phyloP scores from a whole-genome alignment of 1,284 basidiomycete species.

The Irpex sp. region DNA sequence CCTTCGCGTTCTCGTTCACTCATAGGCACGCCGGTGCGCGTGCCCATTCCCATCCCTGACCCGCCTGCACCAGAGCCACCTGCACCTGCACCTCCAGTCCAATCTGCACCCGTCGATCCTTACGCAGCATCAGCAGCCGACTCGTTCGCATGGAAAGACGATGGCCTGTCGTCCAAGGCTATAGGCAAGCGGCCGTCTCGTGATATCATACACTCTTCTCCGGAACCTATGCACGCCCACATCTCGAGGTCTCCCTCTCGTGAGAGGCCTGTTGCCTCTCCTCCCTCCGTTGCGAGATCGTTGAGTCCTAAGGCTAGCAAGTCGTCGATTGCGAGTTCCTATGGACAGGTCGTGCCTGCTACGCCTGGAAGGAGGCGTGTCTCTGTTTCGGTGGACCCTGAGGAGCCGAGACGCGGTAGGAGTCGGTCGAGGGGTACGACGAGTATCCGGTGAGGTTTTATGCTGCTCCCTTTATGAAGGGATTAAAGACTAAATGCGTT shows the following conservation, averaged over 20 bases:
- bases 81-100: not conserved
- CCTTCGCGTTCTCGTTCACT: not conserved
- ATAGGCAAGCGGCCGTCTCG: not conserved
- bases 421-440: conserved; percentile 16
- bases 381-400: conserved; percentile 17
- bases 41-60: not conserved
- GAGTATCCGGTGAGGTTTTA: conserved; percentile 30
- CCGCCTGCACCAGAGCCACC: not conserved
- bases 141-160: conserved; percentile 23
- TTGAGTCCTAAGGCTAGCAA: conserved; percentile 25
- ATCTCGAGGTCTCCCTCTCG: conserved; percentile 3
- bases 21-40: not conserved
- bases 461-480: not conserved
- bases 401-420: conserved; percentile 22
- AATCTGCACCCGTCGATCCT: conserved; percentile 5
- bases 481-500: not conserved
- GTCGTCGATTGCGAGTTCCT: conserved; percentile 27
- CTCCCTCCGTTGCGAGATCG: not conserved
- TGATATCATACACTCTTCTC: conserved; percentile 4
- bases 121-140: conserved; percentile 14
- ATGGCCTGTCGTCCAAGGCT: not conserved
- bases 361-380: conserved; percentile 14
- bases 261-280: conserved; percentile 4
- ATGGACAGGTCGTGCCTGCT: conserved; percentile 22
- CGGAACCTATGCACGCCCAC: conserved; percentile 13